Percentiles rank a stretch among this genome's conserved stretches.
These are phyloP conservation scores for Perkinsus olseni DNA, from an alignment of 169 alveolate species.

Conservation along the genomic window DNA sequence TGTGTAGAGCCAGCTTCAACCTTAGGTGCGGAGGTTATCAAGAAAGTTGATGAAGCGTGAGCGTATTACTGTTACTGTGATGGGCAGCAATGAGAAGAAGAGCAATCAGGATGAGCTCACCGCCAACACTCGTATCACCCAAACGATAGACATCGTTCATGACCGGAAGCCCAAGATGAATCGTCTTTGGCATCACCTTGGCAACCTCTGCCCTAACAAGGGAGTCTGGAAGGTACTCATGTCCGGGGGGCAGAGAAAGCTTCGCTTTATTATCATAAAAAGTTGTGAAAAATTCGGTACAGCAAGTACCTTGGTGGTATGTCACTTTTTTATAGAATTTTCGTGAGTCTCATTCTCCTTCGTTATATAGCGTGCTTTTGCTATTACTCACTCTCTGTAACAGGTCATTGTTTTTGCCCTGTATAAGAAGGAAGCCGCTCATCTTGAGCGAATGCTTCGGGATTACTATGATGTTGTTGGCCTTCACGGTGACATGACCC, in stretches of 20 bases:
- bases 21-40: slow-evolving; percentile 55
- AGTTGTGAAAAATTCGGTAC: too few species aligned
- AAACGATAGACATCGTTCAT: slow-evolving; percentile 19
- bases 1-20: slow-evolving; percentile 64
- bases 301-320: too few species aligned
- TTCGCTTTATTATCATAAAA: too few species aligned
- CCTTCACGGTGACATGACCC: slow-evolving; percentile 56
- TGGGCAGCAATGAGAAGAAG: slow-evolving; percentile 66
- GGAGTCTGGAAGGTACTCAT: slow-evolving; percentile 23
- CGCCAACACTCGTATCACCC: slow-evolving; percentile 69
- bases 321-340: too few species aligned
- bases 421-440: slow-evolving; percentile 60
- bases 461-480: slow-evolving; percentile 59
- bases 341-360: too few species aligned
- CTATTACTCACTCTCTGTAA: slow-evolving; percentile 32
- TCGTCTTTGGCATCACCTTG: slow-evolving; percentile 7
- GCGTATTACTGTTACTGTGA: slow-evolving; percentile 58
- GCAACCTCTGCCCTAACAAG: slow-evolving; percentile 25
- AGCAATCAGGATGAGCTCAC: slow-evolving; percentile 68
- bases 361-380: slow-evolving; percentile 74
- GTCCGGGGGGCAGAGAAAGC: too few species aligned
- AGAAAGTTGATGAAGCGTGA: slow-evolving; percentile 70
- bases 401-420: slow-evolving; percentile 46
- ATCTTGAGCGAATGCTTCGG: slow-evolving; percentile 19
- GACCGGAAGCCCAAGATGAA: neutral